A percentile compares a stretch with the other conserved stretches of the same genome.
These are phyloP conservation scores for Fusarium mexicanum DNA, from an alignment of 2,329 filamentous ascomycete species.

Conservation along the genomic window DNA sequence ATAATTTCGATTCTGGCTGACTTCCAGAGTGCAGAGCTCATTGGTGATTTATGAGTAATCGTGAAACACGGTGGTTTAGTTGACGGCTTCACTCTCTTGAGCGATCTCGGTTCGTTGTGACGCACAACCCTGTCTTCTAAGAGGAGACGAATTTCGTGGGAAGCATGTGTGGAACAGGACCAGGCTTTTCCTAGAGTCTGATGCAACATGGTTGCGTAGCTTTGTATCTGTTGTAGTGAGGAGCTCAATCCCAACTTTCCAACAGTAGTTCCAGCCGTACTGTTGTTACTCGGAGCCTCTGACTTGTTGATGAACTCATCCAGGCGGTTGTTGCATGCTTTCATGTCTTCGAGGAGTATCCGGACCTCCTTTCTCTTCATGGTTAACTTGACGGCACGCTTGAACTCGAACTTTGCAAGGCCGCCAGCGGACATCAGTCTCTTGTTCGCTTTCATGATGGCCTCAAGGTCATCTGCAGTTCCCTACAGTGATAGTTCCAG, in stretches of 20 bases:
- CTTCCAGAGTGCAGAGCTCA: neutral
- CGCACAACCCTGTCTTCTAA: neutral
- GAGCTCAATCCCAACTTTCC: neutral
- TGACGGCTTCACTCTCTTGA: neutral
- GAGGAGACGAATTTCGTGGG: neutral
- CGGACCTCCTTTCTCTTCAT: neutral
- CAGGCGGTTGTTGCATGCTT: neutral
- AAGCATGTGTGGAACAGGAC: neutral
- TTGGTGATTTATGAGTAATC: neutral
- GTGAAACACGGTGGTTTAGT: neutral
- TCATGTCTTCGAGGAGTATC: neutral
- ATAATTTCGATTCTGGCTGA: neutral
- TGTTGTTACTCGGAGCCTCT: fast-evolving
- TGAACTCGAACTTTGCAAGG: neutral
- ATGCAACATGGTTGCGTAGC: neutral
- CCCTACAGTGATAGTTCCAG: fast-evolving
- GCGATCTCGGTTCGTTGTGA: fast-evolving
- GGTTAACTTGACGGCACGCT: neutral
- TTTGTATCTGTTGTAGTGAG: neutral
- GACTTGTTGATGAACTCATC: neutral
- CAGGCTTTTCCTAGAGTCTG: neutral
- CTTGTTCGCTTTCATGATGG: neutral
- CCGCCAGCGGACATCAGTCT: fast-evolving
- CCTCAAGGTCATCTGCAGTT: neutral
- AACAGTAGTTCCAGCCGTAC: neutral